Evolutionary conservation across 805 yeast genomes (phyloP).

Genomic region (Yamadazyma olivae): DNA sequence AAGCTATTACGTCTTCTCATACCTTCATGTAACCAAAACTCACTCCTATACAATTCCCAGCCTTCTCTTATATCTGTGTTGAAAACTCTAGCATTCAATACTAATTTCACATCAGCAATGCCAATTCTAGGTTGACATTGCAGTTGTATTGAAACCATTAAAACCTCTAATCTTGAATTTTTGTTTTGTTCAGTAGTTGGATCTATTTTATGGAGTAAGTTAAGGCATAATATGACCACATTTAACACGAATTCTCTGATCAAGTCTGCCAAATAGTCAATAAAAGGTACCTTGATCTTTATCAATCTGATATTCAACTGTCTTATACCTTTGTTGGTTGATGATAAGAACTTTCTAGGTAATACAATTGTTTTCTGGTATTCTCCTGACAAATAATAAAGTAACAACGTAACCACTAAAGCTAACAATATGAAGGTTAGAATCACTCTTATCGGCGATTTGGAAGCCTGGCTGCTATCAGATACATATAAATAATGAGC

Average conservation of each 20-base stretch:
- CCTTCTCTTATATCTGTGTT: slow-evolving; percentile 82
- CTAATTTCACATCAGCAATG: slow-evolving; percentile 69
- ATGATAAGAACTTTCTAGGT: slow-evolving; percentile 73
- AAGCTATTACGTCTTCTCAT: slow-evolving; percentile 49
- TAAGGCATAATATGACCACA: slow-evolving; percentile 26
- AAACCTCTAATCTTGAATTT: slow-evolving; percentile 33
- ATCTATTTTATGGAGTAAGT: slow-evolving; percentile 30
- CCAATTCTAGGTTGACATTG: slow-evolving; percentile 65
- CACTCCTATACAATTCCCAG: slow-evolving; percentile 92
- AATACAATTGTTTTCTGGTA: slow-evolving; percentile 79
- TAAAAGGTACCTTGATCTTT: slow-evolving; percentile 45
- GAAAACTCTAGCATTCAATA: slow-evolving; percentile 78
- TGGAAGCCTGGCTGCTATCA: slow-evolving; percentile 15
- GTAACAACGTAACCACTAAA: slow-evolving; percentile 60
- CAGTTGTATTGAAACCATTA: slow-evolving; percentile 39
- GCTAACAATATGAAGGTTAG: slow-evolving; percentile 59
- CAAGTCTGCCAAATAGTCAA: slow-evolving; percentile 31
- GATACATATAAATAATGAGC: slow-evolving; percentile 36
- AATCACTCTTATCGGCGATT: slow-evolving; percentile 34
- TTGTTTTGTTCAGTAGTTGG: slow-evolving; percentile 30
- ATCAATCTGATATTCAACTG: slow-evolving; percentile 79
- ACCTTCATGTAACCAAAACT: slow-evolving; percentile 88
- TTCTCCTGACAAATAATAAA: slow-evolving; percentile 87
- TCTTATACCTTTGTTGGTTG: slow-evolving; percentile 87
- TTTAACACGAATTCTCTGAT: slow-evolving; percentile 35